Evolutionary conservation across 169 alveolate genomes (phyloP), one percentile per base, ranked within the genome.

Genomic region (Amoebophrya sp.): DNA sequence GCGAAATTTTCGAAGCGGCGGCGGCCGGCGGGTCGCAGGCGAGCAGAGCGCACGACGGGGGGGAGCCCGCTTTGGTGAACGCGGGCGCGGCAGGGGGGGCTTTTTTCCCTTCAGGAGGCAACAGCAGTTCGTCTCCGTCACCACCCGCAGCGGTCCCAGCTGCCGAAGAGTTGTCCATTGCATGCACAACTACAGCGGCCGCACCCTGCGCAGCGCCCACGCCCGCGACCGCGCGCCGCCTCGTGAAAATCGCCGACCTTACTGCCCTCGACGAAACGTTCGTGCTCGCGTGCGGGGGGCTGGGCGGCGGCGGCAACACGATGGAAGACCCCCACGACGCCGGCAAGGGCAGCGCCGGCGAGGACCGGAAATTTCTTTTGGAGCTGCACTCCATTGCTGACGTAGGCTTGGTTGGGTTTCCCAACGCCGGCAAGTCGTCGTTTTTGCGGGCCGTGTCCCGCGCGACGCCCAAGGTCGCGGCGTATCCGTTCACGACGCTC

Each of bases 401-500:
- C 91, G 95, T 96, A 0, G 99, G 98, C 20, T 92, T 97, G 10
- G 95, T 97, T 0, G 99, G 99, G 48, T 95, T 93, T 90, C 99
- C 99, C 0, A 97, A 97, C 92, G 97, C 98, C 69, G 98, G 98
- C 90, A 88, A 88, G 41, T 38, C 67, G 29, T 41, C 70, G 18
- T 41, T 88, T 23, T n/a, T 88, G 70, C 40, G 90, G 40, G 69
- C 70, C 78, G 42, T 88, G 29, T 41, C 90, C 5, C 45, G 97
- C 87, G 96, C 96, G 5, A 91, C 93, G n/a, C 97, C 97, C 38
- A 96, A 96, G 90, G 95, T 96, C 13, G 97, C 97, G 0, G 94
- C 95, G 41, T 96, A 96, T 88, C 97, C 97, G n/a, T 96, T 96
- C 90, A 96, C 97, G 0, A 96, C 97, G 13, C 88, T 96, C 29